Percentiles rank a stretch among this genome's conserved stretches.
phyloP scores from a whole-genome alignment of 1,284 basidiomycete genomes.

The Ganoderma lucidum region DNA sequence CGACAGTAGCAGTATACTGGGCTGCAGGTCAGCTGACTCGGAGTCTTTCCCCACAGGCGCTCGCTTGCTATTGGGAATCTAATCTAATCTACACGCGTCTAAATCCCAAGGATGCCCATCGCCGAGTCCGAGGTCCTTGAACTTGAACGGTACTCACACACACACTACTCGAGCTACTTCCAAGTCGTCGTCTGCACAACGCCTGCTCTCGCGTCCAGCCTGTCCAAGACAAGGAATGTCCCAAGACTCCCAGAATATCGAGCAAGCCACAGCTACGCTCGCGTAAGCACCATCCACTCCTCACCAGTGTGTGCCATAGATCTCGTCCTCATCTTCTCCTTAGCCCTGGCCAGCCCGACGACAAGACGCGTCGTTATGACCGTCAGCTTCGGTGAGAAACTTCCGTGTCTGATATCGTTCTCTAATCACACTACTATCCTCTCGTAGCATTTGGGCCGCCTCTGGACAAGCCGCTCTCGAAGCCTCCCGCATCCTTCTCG shows the following conservation, averaged over 20 bases:
- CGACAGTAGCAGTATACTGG: no score
- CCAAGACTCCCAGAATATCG: constrained; percentile 56
- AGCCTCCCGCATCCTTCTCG: constrained; percentile 81
- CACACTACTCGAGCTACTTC: background rate
- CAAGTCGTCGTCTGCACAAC: background rate
- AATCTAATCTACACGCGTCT: constrained; percentile 16
- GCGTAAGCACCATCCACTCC: constrained; percentile 45
- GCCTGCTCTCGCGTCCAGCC: background rate
- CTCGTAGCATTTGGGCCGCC: constrained; percentile 88
- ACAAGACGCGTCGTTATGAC: constrained; percentile 90
- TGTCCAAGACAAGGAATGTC: constrained; percentile 28
- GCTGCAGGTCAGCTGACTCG: no score
- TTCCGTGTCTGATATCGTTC: constrained; percentile 2
- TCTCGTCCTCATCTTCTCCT: constrained; percentile 23
- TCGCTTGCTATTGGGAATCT: background rate
- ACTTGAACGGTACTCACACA: no score
- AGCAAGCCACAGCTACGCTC: constrained; percentile 57
- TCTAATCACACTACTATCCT: background rate
- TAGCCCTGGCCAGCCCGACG: constrained; percentile 68
- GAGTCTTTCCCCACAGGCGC: no score
- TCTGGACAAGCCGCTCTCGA: constrained; percentile 95
- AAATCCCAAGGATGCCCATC: background rate
- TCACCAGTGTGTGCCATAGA: constrained; percentile 5
- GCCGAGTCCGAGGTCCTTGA: background rate
- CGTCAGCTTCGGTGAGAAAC: constrained; percentile 82